Percentiles rank a stretch among this genome's conserved stretches.
Evolutionary conservation across 225 moss, liverwort and hornwort genomes (phyloP).

Genomic region (Sphagnum tenellum): DNA sequence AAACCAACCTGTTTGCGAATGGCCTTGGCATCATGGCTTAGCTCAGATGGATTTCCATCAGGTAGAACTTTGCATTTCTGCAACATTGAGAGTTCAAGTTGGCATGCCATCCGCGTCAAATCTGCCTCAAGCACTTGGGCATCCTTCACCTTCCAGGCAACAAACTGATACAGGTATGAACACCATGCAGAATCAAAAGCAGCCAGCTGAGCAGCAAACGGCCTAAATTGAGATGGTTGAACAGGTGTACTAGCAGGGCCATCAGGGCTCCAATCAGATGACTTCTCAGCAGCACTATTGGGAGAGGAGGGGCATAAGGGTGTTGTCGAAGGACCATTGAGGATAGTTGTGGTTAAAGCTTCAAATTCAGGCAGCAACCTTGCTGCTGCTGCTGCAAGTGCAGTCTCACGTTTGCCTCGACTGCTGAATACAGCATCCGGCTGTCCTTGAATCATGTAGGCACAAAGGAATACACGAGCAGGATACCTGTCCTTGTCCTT

Average conservation of each 20-base stretch:
- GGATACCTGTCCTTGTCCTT: constrained; percentile 55
- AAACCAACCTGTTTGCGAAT: constrained; percentile 41
- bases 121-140: constrained; percentile 54
- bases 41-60: constrained; percentile 21
- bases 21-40: constrained; percentile 43
- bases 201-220: constrained; percentile 53
- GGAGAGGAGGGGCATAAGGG: constrained; percentile 41
- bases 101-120: constrained; percentile 63
- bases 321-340: constrained; percentile 35
- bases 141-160: constrained; percentile 67
- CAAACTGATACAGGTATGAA: constrained; percentile 59
- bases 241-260: constrained; percentile 7
- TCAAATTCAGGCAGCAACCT: constrained; percentile 51
- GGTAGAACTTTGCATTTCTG: constrained; percentile 39
- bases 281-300: constrained; percentile 21
- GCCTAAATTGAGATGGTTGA: constrained; percentile 32
- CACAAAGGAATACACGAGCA: constrained; percentile 57
- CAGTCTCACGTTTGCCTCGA: constrained; percentile 37
- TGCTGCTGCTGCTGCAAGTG: constrained; percentile 45
- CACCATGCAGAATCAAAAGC: constrained; percentile 58
- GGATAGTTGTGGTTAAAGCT: constrained; percentile 25
- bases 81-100: constrained; percentile 56
- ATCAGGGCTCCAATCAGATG: constrained; percentile 36
- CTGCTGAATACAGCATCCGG: constrained; percentile 60
- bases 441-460: constrained; percentile 61